phyloP scores from a whole-genome alignment of 306 rosid species.

The Cotoneaster glaucophyllus region DNA sequence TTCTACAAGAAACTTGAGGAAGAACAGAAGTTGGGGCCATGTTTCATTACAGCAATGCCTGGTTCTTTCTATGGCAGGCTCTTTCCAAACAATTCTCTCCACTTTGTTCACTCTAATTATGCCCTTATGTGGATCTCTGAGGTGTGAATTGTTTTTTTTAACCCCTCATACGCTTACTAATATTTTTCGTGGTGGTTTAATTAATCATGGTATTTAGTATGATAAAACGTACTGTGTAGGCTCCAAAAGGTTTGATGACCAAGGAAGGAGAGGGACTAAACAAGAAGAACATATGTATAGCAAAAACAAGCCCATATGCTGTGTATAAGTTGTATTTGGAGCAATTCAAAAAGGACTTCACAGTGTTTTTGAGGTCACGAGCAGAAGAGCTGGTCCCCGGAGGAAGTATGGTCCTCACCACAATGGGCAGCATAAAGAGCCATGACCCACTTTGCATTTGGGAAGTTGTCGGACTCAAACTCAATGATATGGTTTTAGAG shows the following conservation, averaged over 20 bases:
- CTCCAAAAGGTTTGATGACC: constrained; percentile 12
- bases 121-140: constrained; percentile 40
- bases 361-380: constrained; percentile 26
- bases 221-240: not conserved
- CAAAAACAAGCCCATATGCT: constrained; percentile 14
- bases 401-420: constrained; percentile 35
- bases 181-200: not conserved
- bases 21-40: constrained; percentile 1
- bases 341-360: constrained; percentile 35
- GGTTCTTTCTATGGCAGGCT: constrained; percentile 49
- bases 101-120: constrained; percentile 37
- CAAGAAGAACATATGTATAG: constrained; percentile 13
- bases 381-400: constrained; percentile 20
- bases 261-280: constrained; percentile 2
- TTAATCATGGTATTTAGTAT: not conserved
- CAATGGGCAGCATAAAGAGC: constrained; percentile 14
- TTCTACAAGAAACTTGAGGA: constrained; percentile 13
- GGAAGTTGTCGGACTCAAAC: constrained; percentile 22
- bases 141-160: constrained; percentile 8
- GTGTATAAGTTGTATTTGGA: constrained; percentile 14
- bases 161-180: not conserved
- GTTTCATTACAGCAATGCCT: constrained; percentile 36
- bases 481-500: constrained; percentile 37
- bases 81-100: constrained; percentile 28
- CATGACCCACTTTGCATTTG: not conserved